Evolutionary conservation across 2,329 filamentous ascomycete species (phyloP).

Genomic region (Penicillium sp.): DNA sequence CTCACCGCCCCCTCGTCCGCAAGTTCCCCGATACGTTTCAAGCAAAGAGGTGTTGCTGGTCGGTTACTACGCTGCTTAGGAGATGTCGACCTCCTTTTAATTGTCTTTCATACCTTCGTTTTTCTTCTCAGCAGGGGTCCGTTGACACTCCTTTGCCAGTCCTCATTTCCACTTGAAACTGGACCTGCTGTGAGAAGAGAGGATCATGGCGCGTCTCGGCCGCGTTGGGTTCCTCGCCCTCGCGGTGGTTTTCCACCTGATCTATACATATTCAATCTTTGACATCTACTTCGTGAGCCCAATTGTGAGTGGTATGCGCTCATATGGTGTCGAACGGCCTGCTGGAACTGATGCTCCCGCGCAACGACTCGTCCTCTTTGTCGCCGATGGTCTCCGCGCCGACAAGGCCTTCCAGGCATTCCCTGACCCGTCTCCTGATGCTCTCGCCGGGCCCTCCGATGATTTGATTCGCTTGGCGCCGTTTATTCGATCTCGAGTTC

Average conservation of each 20-base stretch:
- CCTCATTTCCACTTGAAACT: background rate
- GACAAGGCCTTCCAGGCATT: conserved; percentile 97
- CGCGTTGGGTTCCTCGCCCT: conserved; percentile 84
- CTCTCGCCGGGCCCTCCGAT: conserved; percentile 27
- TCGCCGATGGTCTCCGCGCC: conserved; percentile 94
- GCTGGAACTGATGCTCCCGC: conserved; percentile 70
- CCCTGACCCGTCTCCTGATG: conserved; percentile 74
- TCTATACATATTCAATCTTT: conserved; percentile 95
- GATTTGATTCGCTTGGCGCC: conserved; percentile 79
- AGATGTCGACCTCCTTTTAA: conserved; percentile 22
- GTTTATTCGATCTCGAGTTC: conserved; percentile 83
- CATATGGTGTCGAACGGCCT: conserved; percentile 70
- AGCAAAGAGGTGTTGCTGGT: conserved; percentile 11
- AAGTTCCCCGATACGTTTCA: conserved; percentile 23
- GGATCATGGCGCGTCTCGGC: conserved; percentile 55
- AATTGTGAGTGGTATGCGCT: conserved; percentile 91
- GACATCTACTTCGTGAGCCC: conserved; percentile 99
- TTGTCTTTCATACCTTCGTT: conserved; percentile 11
- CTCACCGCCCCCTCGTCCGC: conserved; percentile 27
- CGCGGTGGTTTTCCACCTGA: conserved; percentile 87
- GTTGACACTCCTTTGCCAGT: conserved; percentile 25
- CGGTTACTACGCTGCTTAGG: conserved; percentile 3
- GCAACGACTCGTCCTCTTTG: conserved; percentile 87
- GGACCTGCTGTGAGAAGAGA: conserved; percentile 14
- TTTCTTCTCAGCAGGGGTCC: conserved; percentile 20